Evolutionary conservation across 1,139 yeast genomes (phyloP).

Genomic region (Diutina rugosa): DNA sequence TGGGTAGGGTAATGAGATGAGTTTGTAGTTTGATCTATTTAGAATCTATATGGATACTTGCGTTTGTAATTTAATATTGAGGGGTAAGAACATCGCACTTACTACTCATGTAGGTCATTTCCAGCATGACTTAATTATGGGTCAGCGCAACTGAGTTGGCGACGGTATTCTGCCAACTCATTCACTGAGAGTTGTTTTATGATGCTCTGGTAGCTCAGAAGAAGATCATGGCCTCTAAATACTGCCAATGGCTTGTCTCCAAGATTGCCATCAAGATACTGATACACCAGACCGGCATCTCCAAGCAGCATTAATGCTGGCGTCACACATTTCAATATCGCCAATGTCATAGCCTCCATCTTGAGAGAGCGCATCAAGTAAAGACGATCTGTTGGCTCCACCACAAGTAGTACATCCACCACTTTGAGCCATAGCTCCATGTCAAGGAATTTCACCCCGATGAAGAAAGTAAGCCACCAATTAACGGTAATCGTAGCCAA

Average conservation of each 20-base stretch:
- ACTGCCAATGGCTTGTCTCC: background rate
- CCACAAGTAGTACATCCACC: constrained; percentile 35
- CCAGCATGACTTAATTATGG: background rate
- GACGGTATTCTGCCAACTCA: background rate
- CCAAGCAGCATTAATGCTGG: constrained; percentile 15
- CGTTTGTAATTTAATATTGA: no score
- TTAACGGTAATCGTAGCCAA: constrained; percentile 40
- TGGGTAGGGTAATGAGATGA: no score
- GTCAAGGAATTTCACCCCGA: constrained; percentile 32
- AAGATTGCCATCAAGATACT: background rate
- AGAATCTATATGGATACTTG: no score
- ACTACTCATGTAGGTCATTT: background rate
- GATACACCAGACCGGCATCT: constrained; percentile 26
- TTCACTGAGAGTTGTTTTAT: background rate
- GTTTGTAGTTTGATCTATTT: no score
- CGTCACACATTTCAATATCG: constrained; percentile 29
- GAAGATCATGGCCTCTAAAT: background rate
- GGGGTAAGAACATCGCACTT: no score
- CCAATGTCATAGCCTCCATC: constrained; percentile 17
- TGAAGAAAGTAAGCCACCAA: constrained; percentile 48
- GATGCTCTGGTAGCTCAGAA: background rate
- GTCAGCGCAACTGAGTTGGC: background rate
- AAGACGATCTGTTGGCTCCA: constrained; percentile 6
- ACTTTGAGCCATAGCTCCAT: constrained; percentile 39
- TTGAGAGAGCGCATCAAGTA: constrained; percentile 2